These are phyloP conservation scores for Blastobotrys attinorum DNA, from an alignment of 805 yeast genomes.

Conservation along the genomic window DNA sequence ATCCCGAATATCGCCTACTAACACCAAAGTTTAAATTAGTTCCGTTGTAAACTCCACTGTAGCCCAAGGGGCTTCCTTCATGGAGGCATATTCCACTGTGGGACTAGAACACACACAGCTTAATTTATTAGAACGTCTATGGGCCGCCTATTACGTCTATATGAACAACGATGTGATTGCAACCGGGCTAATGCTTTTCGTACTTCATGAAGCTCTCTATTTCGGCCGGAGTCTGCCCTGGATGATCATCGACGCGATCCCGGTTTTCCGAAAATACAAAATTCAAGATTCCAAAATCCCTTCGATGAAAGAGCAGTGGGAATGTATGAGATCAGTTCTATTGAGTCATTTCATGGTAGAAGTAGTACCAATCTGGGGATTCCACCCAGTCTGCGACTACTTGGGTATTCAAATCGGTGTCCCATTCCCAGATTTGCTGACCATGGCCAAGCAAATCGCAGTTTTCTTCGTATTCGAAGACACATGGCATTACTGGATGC, in stretches of 20 bases:
- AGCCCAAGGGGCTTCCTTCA: background rate
- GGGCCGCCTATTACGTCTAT: slow-evolving; percentile 87
- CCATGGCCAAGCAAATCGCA: slow-evolving; percentile 57
- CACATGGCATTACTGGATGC: slow-evolving; percentile 96
- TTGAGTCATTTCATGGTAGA: slow-evolving; percentile 86
- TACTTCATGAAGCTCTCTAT: slow-evolving; percentile 79
- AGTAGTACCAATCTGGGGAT: slow-evolving; percentile 94
- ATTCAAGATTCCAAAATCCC: slow-evolving; percentile 85
- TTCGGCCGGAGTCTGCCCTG: slow-evolving; percentile 92
- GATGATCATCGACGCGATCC: slow-evolving; percentile 78
- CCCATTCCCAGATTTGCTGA: slow-evolving; percentile 69
- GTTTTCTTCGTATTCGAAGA: slow-evolving; percentile 84
- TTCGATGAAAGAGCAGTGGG: slow-evolving; percentile 78
- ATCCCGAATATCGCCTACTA: too few relatives aligned
- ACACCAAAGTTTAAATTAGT: too few relatives aligned
- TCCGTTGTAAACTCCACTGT: slow-evolving; percentile 3
- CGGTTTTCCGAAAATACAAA: slow-evolving; percentile 78
- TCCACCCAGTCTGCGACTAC: slow-evolving; percentile 83
- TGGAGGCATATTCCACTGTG: slow-evolving; percentile 1
- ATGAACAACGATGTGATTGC: slow-evolving; percentile 85
- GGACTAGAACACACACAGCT: slow-evolving; percentile 4
- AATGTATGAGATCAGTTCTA: slow-evolving; percentile 78
- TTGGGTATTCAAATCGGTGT: slow-evolving; percentile 72
- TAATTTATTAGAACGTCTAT: slow-evolving; percentile 53
- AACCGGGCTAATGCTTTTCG: slow-evolving; percentile 79